Conservation (phyloP, 352 stramenopile genomes). For the Phytophthora pluvialis region DNA sequence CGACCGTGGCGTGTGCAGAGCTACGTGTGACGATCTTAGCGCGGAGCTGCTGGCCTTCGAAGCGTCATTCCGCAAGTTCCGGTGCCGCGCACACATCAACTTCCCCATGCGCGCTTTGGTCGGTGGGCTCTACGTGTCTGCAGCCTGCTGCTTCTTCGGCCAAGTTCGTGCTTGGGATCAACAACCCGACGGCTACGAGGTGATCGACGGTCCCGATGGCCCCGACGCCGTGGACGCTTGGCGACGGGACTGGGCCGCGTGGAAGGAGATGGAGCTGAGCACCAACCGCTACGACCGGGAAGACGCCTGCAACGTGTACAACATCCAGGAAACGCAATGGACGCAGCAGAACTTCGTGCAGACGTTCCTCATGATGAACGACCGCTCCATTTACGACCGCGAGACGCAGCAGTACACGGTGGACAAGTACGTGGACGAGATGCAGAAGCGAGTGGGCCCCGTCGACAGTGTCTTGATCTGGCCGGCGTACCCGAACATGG, state of each 20-base stretch:
- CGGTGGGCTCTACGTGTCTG: conserved; percentile 9
- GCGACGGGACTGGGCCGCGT: conserved; percentile 61
- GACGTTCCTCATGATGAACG: conserved; percentile 77
- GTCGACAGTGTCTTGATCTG: conserved; percentile 88
- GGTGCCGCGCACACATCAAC: conserved; percentile 10
- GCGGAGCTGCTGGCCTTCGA: conserved; percentile 4
- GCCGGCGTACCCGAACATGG: conserved; percentile 84
- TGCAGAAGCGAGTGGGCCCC: conserved; percentile 58
- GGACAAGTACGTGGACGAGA: conserved; percentile 66
- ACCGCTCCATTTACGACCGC: conserved; percentile 79
- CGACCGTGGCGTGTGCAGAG: neutral
- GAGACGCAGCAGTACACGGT: conserved; percentile 66
- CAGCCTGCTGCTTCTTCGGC: conserved; percentile 11
- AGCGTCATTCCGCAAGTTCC: conserved; percentile 26
- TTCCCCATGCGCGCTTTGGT: conserved; percentile 17
- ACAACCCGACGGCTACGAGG: conserved; percentile 81
- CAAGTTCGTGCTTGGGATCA: conserved; percentile 59
- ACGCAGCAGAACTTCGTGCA: conserved; percentile 85
- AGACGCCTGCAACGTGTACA: conserved; percentile 77
- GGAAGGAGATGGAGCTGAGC: conserved; percentile 76
- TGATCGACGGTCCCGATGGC: conserved; percentile 66
- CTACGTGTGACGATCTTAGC: conserved; percentile 32
- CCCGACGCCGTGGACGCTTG: conserved; percentile 50
- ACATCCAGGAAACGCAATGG: conserved; percentile 63
- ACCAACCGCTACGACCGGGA: conserved; percentile 66